A percentile compares a stretch with the other conserved stretches of the same genome.
These are phyloP conservation scores for Penicillium sp. DNA, from an alignment of 2,329 filamentous ascomycete species.

Conservation along the genomic window DNA sequence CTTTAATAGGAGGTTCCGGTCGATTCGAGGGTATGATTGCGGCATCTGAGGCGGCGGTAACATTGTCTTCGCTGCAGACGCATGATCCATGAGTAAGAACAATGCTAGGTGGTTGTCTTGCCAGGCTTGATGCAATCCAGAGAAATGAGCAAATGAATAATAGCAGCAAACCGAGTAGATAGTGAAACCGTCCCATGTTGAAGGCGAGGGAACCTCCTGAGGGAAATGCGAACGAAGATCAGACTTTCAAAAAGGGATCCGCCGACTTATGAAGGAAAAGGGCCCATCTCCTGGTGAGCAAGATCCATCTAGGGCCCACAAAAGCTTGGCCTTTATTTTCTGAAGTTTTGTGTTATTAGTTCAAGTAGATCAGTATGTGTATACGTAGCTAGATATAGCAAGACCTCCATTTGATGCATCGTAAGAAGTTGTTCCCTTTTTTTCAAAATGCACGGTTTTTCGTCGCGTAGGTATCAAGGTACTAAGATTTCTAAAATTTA, in stretches of 20 bases:
- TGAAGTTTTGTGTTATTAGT: neutral
- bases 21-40: neutral
- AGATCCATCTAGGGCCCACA: neutral
- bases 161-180: slow-evolving; percentile 9
- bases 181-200: slow-evolving; percentile 10
- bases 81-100: neutral
- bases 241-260: neutral
- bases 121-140: slow-evolving; percentile 5
- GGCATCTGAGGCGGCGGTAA: neutral
- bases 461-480: too few relatives aligned
- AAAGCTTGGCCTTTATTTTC: neutral
- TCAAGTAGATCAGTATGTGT: neutral
- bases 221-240: neutral
- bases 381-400: neutral
- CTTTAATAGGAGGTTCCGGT: neutral
- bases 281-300: neutral
- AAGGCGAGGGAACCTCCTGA: neutral
- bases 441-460: too few relatives aligned
- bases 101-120: neutral
- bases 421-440: neutral
- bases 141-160: slow-evolving; percentile 6
- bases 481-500: neutral
- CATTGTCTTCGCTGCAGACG: neutral
- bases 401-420: neutral
- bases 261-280: neutral